Evolutionary conservation across 768 basidiomycete species (phyloP), one percentile per base, ranked within the genome.

Genomic region (Boletus rufocinnamomeus): DNA sequence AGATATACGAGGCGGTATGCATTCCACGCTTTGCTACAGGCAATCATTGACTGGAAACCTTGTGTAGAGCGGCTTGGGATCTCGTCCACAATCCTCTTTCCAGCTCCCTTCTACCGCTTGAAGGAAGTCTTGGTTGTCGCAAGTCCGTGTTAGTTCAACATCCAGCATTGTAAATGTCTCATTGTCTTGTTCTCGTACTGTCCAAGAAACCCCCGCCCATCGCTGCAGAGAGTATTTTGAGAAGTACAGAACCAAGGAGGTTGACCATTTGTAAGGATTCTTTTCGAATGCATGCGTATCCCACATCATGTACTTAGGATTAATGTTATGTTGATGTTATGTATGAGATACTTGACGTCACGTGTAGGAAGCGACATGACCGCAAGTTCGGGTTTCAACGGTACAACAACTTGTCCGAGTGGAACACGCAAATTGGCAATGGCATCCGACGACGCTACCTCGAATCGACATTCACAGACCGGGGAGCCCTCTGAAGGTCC

Each of bases 1-100:
- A 74, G 51, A 75, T 87, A 17, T 87, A 88, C 63, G 75, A 74
- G 28, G 77, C 78, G 76, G 83, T 80, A 54, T 27, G 74, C 60
- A 21, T 60, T 37, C 19, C 23, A 47, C 11, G 32, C 55, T n/a
- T 57, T 30, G 14, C n/a, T 57, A 28, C 35, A 52, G n/a, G 30
- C n/a, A 27, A 30, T 44, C 3, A 23, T 40, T 54, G 50, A 54
- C 54, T 50, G 21, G 17, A 40, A 48, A 35, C 19, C 7, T 49
- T 40, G 30, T 47, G 30, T 49, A 77, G 75, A 70, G 56, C 44
- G 69, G 72, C 25, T 64, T 76, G 52, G 74, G 75, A 4, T 69
- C 71, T 53, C 73, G 72, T 34, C 75, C 73, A n/a, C 63, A 63
- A 25, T 75, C 75, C 9, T 61, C 60, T 27, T 72, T 63, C 51